phyloP scores from a whole-genome alignment of 2,329 filamentous ascomycete genomes.

The Myriosclerotinia duriaeana region DNA sequence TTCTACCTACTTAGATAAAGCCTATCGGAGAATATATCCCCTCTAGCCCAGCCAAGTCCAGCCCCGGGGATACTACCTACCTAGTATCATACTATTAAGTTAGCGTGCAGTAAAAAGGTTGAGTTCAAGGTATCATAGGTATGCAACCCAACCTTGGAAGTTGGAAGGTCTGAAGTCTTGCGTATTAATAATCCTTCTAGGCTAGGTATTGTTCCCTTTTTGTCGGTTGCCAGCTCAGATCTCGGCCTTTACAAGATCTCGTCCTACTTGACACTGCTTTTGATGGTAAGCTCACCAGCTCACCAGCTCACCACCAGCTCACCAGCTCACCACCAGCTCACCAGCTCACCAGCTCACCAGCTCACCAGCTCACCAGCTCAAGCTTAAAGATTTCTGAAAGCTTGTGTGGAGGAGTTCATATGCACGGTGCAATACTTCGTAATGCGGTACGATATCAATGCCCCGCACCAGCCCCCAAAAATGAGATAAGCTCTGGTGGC shows the following conservation, averaged over 20 bases:
- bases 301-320: no score
- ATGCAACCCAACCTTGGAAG: neutral
- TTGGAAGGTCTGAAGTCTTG: conserved; percentile 9
- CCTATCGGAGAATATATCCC: conserved; percentile 1
- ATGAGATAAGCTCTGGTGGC: neutral
- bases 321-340: no score
- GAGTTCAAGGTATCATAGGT: no score
- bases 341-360: no score
- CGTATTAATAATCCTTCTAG: neutral
- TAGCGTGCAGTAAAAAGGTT: neutral
- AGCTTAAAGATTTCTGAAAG: neutral
- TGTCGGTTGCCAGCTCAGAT: neutral
- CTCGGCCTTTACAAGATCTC: no score
- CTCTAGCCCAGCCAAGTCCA: no score
- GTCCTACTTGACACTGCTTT: no score
- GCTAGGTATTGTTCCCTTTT: neutral
- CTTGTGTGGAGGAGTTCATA: neutral
- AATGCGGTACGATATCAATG: neutral
- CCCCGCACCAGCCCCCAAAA: neutral
- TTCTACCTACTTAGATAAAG: neutral
- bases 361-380: no score
- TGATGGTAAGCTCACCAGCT: no score
- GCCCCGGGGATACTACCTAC: neutral
- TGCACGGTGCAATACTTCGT: conserved; percentile 10
- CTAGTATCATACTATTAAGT: no score